These are phyloP conservation scores for Boletus reticuloceps DNA, from an alignment of 768 basidiomycete genomes.

Conservation along the genomic window DNA sequence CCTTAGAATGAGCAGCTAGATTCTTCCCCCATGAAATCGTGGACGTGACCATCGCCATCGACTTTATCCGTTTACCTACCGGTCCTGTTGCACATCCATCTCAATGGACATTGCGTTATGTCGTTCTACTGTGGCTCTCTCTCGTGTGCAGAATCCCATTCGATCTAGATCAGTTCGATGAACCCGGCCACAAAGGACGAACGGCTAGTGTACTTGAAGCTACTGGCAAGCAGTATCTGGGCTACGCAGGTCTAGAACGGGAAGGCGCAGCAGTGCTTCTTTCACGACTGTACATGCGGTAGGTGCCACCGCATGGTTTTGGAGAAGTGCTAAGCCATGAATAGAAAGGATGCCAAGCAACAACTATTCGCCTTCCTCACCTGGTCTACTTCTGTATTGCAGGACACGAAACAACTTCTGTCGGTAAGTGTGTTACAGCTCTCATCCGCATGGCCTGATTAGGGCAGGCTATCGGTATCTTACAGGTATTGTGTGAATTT, in stretches of 20 bases:
- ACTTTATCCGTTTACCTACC: conserved; percentile 52
- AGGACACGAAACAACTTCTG: conserved; percentile 44
- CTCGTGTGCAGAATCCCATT: conserved; percentile 94
- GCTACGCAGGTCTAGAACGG: conserved; percentile 77
- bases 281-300: conserved; percentile 80
- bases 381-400: conserved; percentile 42
- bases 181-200: conserved; percentile 44
- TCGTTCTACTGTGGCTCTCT: conserved; percentile 89
- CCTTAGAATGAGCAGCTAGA: conserved; percentile 56
- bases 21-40: conserved; percentile 92
- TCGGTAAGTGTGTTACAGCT: conserved; percentile 38
- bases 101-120: conserved; percentile 82
- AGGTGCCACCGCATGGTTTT: conserved; percentile 17
- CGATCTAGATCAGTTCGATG: conserved; percentile 83
- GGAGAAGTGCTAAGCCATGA: conserved; percentile 9
- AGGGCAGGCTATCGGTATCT: conserved; percentile 59
- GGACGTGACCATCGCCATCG: conserved; percentile 74
- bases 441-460: neutral
- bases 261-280: conserved; percentile 82
- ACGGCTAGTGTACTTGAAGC: conserved; percentile 59
- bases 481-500: conserved; percentile 71
- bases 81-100: conserved; percentile 39
- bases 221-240: conserved; percentile 56
- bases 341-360: conserved; percentile 56
- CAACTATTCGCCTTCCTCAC: conserved; percentile 53